Percentiles rank a stretch among this genome's conserved stretches.
Conservation (phyloP, 352 stramenopile species). For the Phytophthora pistaciae region DNA sequence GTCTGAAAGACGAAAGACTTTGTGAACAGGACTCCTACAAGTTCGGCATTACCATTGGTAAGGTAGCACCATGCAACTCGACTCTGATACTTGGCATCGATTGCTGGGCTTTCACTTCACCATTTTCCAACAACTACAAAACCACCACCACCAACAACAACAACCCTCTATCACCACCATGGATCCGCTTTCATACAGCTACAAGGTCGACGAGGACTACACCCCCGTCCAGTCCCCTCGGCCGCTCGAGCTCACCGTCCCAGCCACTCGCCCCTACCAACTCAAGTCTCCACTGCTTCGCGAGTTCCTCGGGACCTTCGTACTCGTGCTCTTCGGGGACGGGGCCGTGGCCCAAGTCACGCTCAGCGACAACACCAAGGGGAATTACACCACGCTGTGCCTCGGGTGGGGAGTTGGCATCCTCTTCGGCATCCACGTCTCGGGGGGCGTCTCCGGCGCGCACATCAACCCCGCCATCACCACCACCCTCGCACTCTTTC, state of each 20-base stretch:
- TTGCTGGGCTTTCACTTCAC: slow-evolving; percentile 14
- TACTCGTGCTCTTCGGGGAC: slow-evolving; percentile 68
- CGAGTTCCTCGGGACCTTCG: slow-evolving; percentile 68
- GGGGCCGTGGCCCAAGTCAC: slow-evolving; percentile 69
- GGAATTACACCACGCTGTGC: slow-evolving; percentile 63
- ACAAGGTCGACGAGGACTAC: slow-evolving; percentile 35
- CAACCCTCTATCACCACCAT: slow-evolving; percentile 5
- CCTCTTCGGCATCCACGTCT: slow-evolving; percentile 70
- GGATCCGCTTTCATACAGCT: slow-evolving; percentile 30
- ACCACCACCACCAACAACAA: background rate
- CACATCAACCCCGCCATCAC: slow-evolving; percentile 73
- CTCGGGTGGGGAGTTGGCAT: slow-evolving; percentile 59
- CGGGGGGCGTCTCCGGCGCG: slow-evolving; percentile 54
- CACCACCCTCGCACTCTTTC: slow-evolving; percentile 56
- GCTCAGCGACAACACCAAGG: slow-evolving; percentile 52
- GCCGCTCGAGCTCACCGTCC: slow-evolving; percentile 2
- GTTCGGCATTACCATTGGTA: background rate
- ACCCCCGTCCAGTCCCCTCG: slow-evolving; percentile 23
- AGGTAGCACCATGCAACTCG: background rate
- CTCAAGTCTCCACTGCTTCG: slow-evolving; percentile 53
- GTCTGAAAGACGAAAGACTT: background rate
- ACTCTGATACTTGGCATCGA: too few relatives aligned
- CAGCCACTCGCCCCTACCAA: slow-evolving; percentile 27
- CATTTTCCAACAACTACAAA: slow-evolving; percentile 21
- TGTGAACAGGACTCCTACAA: background rate